phyloP scores from a whole-genome alignment of 2,329 filamentous ascomycete species.

The Colletotrichum musicola region DNA sequence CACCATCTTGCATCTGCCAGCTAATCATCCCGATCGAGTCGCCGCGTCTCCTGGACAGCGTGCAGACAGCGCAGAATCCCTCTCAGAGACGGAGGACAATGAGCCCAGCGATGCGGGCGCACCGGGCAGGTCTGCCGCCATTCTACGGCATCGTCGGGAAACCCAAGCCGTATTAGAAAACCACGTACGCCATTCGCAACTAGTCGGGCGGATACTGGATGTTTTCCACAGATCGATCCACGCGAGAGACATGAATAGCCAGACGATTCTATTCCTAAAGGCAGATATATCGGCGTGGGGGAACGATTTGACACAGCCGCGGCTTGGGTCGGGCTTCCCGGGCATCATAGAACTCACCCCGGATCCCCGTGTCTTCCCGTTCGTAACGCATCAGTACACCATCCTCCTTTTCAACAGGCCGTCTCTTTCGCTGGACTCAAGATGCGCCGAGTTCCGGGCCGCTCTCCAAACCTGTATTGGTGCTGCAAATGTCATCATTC shows the following conservation, averaged over 20 bases:
- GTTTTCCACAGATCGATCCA: constrained; percentile 36
- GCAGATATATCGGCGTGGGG: constrained; percentile 33
- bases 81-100: not conserved
- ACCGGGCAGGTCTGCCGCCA: not conserved
- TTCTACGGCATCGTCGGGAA: constrained; percentile 16
- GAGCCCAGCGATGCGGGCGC: not conserved
- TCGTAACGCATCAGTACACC: constrained; percentile 46
- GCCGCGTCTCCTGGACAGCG: not conserved
- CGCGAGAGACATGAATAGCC: constrained; percentile 14
- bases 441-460: constrained; percentile 23
- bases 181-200: constrained; percentile 23
- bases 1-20: constrained; percentile 25
- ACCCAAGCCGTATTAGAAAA: constrained; percentile 25
- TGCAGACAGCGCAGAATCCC: not conserved
- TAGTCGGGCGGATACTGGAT: constrained; percentile 28
- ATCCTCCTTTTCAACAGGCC: constrained; percentile 50
- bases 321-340: not conserved
- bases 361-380: constrained; percentile 30
- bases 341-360: constrained; percentile 9
- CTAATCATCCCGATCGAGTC: constrained; percentile 25
- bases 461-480: constrained; percentile 31
- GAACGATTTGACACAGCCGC: constrained; percentile 18
- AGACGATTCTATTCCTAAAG: constrained; percentile 30
- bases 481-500: constrained; percentile 19
- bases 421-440: constrained; percentile 46